Evolutionary conservation across 768 basidiomycete species (phyloP).

Genomic region (Boletus pseudo-olivaceus): DNA sequence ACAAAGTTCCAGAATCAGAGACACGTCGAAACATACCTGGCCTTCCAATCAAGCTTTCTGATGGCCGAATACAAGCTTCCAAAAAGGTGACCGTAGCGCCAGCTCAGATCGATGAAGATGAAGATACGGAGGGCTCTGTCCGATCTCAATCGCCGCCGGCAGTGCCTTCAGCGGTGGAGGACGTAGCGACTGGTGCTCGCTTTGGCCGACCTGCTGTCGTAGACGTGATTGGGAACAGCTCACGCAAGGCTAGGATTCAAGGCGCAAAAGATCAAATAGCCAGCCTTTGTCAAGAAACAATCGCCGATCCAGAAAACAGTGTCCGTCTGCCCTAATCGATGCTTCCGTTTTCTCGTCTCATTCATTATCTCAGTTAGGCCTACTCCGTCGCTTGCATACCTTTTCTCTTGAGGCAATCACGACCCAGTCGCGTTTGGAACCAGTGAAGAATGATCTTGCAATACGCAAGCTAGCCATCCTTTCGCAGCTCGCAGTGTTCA

Average conservation of each 20-base stretch:
- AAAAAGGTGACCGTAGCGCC: constrained; percentile 31
- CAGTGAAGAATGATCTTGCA: constrained; percentile 71
- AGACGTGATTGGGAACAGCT: constrained; percentile 64
- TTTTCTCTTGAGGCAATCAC: constrained; percentile 80
- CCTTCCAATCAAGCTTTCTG: constrained; percentile 82
- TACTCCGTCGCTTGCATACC: constrained; percentile 83
- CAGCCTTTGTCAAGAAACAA: constrained; percentile 86
- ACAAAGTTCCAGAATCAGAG: constrained; percentile 42
- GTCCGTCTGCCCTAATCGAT: constrained; percentile 45
- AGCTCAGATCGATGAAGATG: constrained; percentile 22
- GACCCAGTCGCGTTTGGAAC: constrained; percentile 62
- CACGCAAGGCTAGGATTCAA: constrained; percentile 63
- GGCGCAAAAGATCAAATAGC: constrained; percentile 94
- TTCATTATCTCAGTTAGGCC: constrained; percentile 59
- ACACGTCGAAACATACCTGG: constrained; percentile 52
- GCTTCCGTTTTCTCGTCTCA: constrained; percentile 11
- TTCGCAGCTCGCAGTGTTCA: constrained; percentile 91
- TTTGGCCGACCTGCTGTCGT: constrained; percentile 82
- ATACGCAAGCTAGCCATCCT: constrained; percentile 87
- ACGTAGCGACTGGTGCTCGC: constrained; percentile 78
- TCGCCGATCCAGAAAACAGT: constrained; percentile 92
- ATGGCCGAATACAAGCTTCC: constrained; percentile 70
- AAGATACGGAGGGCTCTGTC: constrained; percentile 36
- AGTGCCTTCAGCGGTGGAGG: constrained; percentile 46
- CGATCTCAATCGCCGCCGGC: constrained; percentile 28